Evolutionary conservation across 2,329 filamentous ascomycete species (phyloP).

Genomic region (Hysterium pulicare): DNA sequence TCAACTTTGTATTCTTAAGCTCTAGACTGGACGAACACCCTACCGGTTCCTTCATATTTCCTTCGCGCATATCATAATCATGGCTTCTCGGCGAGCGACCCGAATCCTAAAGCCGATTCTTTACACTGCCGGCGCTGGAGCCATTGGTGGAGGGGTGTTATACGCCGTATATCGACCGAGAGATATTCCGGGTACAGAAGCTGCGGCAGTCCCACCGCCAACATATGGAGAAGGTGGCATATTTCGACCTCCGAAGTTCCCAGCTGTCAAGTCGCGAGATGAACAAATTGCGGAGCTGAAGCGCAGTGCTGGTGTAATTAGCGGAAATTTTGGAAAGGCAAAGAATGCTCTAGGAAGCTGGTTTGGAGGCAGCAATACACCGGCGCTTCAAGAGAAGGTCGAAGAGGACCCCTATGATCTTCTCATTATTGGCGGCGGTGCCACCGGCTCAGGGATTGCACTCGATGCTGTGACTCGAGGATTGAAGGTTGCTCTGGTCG

Average conservation of each 20-base stretch:
- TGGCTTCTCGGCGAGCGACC: conserved; percentile 35
- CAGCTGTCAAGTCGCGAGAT: conserved; percentile 57
- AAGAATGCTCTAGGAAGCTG: conserved; percentile 41
- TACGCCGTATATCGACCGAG: conserved; percentile 66
- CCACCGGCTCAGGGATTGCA: conserved; percentile 76
- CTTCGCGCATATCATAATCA: conserved; percentile 8
- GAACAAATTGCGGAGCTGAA: conserved; percentile 64
- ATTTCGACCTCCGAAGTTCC: conserved; percentile 65
- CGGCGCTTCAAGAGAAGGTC: conserved; percentile 21
- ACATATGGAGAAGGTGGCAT: conserved; percentile 66
- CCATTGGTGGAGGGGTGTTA: conserved; percentile 53
- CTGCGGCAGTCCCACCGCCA: conserved; percentile 66
- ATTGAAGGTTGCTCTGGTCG: conserved; percentile 74
- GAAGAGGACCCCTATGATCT: conserved; percentile 66
- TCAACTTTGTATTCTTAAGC: neutral
- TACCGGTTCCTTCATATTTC: neutral
- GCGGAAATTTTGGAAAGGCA: conserved; percentile 34
- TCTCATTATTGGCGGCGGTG: conserved; percentile 74
- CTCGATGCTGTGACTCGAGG: conserved; percentile 77
- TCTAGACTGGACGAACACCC: neutral
- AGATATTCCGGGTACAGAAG: conserved; percentile 68
- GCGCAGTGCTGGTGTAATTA: conserved; percentile 44
- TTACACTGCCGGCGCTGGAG: conserved; percentile 56
- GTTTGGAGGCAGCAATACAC: conserved; percentile 30
- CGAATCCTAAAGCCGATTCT: conserved; percentile 57